Percentiles rank a stretch among this genome's conserved stretches.
Evolutionary conservation across 2,329 filamentous ascomycete species (phyloP).

Genomic region (Septoria petroselini): DNA sequence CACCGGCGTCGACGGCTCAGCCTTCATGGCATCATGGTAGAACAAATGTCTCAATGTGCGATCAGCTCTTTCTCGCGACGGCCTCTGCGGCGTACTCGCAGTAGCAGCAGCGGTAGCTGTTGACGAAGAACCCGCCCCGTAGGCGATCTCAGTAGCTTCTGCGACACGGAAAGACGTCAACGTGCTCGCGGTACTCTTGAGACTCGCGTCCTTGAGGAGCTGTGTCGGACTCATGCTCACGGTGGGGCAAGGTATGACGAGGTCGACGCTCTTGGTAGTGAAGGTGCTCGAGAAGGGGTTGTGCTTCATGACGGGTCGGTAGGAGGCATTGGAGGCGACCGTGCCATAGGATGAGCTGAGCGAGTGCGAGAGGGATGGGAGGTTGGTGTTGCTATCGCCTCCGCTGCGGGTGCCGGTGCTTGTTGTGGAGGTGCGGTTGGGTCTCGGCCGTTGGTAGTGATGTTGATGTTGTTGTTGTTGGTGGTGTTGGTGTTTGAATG

Average conservation of each 20-base stretch:
- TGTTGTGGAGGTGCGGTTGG: constrained; percentile 25
- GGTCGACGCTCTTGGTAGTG: constrained; percentile 40
- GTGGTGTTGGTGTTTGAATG: constrained; percentile 24
- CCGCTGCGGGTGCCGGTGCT: constrained; percentile 11
- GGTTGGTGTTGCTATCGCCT: constrained; percentile 32
- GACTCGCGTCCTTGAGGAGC: constrained; percentile 30
- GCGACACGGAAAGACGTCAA: constrained; percentile 34
- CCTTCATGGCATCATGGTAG: constrained; percentile 36
- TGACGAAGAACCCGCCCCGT: constrained; percentile 29
- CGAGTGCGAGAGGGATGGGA: constrained; percentile 48
- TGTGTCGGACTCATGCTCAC: constrained; percentile 27
- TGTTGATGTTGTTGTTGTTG: constrained; percentile 12
- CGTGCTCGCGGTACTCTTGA: constrained; percentile 36
- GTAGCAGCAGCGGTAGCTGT: not conserved
- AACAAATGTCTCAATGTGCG: constrained; percentile 38
- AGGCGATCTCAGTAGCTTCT: constrained; percentile 30
- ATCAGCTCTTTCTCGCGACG: constrained; percentile 16
- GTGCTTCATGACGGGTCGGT: constrained; percentile 41
- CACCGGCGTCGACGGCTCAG: constrained; percentile 10
- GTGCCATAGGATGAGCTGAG: constrained; percentile 47
- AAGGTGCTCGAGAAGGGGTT: constrained; percentile 42
- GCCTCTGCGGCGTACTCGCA: not conserved
- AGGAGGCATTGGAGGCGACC: constrained; percentile 42
- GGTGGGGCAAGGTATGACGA: constrained; percentile 43
- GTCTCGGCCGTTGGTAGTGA: constrained; percentile 4